Conservation (phyloP, 345 rosid genomes). For the Aquilaria yunnanensis region DNA sequence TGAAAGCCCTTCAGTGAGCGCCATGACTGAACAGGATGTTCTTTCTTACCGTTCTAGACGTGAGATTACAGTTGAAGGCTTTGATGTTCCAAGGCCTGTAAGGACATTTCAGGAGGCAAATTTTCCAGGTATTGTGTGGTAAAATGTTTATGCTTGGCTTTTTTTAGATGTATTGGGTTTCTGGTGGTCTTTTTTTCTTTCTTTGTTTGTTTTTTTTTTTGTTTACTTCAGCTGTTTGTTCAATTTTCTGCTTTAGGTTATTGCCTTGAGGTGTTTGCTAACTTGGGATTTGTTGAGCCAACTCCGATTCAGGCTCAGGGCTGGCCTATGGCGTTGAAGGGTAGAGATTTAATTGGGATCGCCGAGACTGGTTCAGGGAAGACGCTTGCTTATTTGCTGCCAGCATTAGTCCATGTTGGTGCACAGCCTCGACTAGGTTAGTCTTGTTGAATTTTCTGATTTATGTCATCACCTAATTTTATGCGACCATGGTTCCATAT, state of each 20-base stretch:
- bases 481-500: neutral
- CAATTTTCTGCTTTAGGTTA: conserved; percentile 35
- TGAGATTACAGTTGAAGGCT: conserved; percentile 78
- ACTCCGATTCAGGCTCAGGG: conserved; percentile 95
- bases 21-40: conserved; percentile 70
- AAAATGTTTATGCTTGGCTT: neutral
- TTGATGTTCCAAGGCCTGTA: conserved; percentile 78
- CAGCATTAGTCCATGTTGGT: conserved; percentile 84
- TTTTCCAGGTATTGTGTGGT: conserved; percentile 56
- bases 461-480: conserved; percentile 1
- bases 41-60: conserved; percentile 45
- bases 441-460: conserved; percentile 14
- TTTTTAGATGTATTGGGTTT: neutral
- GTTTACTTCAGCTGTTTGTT: conserved; percentile 2
- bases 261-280: conserved; percentile 77
- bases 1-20: conserved; percentile 56
- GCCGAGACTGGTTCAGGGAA: conserved; percentile 99
- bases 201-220: neutral
- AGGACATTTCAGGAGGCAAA: conserved; percentile 73
- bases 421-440: conserved; percentile 92
- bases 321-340: conserved; percentile 98
- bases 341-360: conserved; percentile 87
- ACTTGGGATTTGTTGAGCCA: conserved; percentile 87
- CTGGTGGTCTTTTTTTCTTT: neutral
- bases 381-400: conserved; percentile 90